Conservation (phyloP, 306 rosid genomes). For the Adenanthera pavonina region DNA sequence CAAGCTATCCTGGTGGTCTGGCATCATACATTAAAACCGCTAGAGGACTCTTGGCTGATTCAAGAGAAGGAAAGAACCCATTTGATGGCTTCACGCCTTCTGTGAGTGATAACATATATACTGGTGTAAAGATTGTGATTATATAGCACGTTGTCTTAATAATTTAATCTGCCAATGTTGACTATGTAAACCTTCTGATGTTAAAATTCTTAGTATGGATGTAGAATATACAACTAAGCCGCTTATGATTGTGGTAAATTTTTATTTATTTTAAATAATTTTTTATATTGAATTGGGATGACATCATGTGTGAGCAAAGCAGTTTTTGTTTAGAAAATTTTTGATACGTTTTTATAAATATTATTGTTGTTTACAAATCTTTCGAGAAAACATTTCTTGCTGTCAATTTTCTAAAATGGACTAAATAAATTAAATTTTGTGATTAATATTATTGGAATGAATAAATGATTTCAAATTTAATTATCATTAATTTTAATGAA, state of each 20-base stretch:
- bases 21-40: conserved; percentile 75
- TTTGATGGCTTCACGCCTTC: conserved; percentile 95
- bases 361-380: background rate
- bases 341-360: background rate
- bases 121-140: background rate
- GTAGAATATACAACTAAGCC: background rate
- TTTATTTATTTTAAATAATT: background rate
- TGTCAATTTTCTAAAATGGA: background rate
- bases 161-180: background rate
- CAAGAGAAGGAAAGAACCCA: conserved; percentile 86
- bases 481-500: background rate
- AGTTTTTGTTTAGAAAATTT: background rate
- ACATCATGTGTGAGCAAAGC: background rate
- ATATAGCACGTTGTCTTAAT: background rate
- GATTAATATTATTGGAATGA: background rate
- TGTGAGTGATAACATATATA: conserved; percentile 51
- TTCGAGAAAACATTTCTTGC: background rate
- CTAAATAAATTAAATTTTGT: background rate
- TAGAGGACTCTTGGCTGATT: conserved; percentile 83
- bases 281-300: background rate
- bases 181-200: background rate
- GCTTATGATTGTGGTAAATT: background rate
- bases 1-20: conserved; percentile 92
- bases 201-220: conserved; percentile 6
- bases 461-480: background rate